phyloP scores from a whole-genome alignment of 108 stramenopile species.

The Stephanodiscus minutulus region DNA sequence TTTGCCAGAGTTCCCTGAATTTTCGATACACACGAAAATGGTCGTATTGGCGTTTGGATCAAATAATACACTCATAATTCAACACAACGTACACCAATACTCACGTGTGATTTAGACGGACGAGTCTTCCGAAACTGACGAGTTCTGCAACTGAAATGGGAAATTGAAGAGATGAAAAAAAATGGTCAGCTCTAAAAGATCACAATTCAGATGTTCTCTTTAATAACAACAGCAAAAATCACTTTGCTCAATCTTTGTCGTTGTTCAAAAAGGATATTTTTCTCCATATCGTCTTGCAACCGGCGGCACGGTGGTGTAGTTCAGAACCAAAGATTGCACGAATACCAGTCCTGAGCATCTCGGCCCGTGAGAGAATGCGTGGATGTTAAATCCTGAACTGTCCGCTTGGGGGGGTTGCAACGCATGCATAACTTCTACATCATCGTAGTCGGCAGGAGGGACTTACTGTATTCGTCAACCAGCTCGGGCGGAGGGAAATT shows the following conservation, averaged over 20 bases:
- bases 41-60: not conserved
- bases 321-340: not conserved
- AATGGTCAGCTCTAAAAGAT: not conserved
- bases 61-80: constrained; percentile 3
- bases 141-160: constrained; percentile 61
- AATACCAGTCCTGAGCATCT: not conserved
- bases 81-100: not conserved
- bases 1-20: constrained; percentile 64
- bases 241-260: constrained; percentile 1
- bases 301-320: constrained; percentile 5
- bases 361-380: not conserved
- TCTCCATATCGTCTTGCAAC: constrained; percentile 12
- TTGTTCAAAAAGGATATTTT: constrained; percentile 8
- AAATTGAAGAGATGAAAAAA: not conserved
- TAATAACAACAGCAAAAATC: constrained; percentile 7
- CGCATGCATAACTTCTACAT: not conserved
- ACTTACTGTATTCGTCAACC: constrained; percentile 72
- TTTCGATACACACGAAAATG: not conserved
- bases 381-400: not conserved
- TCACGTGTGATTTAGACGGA: constrained; percentile 79
- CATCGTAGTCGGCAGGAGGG: not conserved
- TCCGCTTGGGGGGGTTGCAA: constrained; percentile 18
- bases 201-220: not conserved
- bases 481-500: constrained; percentile 82
- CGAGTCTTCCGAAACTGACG: constrained; percentile 60